A percentile compares a stretch with the other conserved stretches of the same genome.
Evolutionary conservation across 2,329 filamentous ascomycete genomes (phyloP).

Genomic region (Myotisia sp.): DNA sequence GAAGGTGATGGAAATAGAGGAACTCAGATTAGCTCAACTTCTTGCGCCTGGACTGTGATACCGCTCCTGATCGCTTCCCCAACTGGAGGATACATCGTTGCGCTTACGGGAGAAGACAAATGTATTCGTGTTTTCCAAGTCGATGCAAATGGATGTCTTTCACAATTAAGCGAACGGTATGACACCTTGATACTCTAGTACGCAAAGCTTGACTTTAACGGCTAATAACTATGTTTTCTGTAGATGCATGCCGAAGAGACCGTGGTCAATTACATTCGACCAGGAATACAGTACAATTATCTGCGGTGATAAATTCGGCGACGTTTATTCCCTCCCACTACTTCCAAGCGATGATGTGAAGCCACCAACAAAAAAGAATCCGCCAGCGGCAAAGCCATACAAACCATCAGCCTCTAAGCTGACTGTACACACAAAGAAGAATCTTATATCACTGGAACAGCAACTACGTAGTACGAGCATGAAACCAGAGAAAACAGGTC

Average conservation of each 20-base stretch:
- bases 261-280: constrained; percentile 59
- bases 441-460: constrained; percentile 42
- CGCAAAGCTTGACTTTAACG: no score
- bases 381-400: constrained; percentile 22
- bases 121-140: constrained; percentile 68
- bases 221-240: constrained; percentile 2
- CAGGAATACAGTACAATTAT: constrained; percentile 59
- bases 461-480: constrained; percentile 36
- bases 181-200: background rate
- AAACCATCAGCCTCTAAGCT: constrained; percentile 41
- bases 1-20: constrained; percentile 13
- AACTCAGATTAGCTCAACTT: constrained; percentile 8
- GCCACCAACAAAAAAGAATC: constrained; percentile 15
- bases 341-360: constrained; percentile 31
- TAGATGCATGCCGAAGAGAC: constrained; percentile 78
- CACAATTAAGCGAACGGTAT: constrained; percentile 59
- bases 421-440: constrained; percentile 50
- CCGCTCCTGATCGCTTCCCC: constrained; percentile 52
- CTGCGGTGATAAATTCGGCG: constrained; percentile 87
- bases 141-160: constrained; percentile 45
- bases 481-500: constrained; percentile 33
- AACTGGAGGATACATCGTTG: constrained; percentile 55
- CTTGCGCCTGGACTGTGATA: constrained; percentile 41
- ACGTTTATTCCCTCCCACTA: constrained; percentile 80
- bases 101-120: constrained; percentile 84